Conservation (phyloP, 305 asterid genomes). For the Andrographis paniculata region DNA sequence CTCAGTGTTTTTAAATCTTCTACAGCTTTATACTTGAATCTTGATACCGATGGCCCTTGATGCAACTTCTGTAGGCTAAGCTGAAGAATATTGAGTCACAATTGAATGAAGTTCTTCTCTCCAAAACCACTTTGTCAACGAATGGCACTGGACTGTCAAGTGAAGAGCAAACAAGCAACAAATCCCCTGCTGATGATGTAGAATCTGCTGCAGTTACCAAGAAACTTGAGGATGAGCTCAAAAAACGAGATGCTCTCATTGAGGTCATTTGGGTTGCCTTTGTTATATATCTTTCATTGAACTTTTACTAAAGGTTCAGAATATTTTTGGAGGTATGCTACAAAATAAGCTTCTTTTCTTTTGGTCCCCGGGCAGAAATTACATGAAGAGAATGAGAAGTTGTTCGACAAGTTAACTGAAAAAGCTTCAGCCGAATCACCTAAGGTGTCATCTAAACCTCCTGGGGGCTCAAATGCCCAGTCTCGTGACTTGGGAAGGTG, state of each 20-base stretch:
- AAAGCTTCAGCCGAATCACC: slow-evolving; percentile 82
- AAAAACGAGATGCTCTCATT: slow-evolving; percentile 93
- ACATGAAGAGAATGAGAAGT: slow-evolving; percentile 97
- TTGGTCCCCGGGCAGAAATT: slow-evolving; percentile 54
- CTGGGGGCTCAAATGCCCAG: slow-evolving; percentile 43
- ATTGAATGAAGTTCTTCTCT: slow-evolving; percentile 55
- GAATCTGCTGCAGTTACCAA: slow-evolving; percentile 78
- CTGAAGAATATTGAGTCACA: slow-evolving; percentile 66
- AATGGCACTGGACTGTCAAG: slow-evolving; percentile 41
- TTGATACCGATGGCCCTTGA: slow-evolving; percentile 16
- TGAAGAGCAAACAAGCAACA: slow-evolving; percentile 34
- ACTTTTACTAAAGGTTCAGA: too few relatives aligned
- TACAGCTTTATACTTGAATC: slow-evolving; percentile 3
- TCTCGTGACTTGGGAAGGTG: slow-evolving; percentile 69
- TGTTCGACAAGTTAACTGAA: slow-evolving; percentile 91
- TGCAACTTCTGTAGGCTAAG: slow-evolving; percentile 49
- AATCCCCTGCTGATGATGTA: slow-evolving; percentile 41
- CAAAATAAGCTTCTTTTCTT: slow-evolving; percentile 4
- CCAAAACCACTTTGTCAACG: slow-evolving; percentile 35
- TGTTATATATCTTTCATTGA: slow-evolving; percentile 4
- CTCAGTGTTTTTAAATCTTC: too few relatives aligned
- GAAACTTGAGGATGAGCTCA: slow-evolving; percentile 95
- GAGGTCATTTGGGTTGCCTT: slow-evolving; percentile 49
- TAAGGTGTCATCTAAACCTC: slow-evolving; percentile 70
- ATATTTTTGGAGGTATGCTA: too few relatives aligned